Percentiles rank a stretch among this genome's conserved stretches.
These are phyloP conservation scores for Monascus ruber DNA, from an alignment of 2,329 filamentous ascomycete genomes.

Conservation along the genomic window DNA sequence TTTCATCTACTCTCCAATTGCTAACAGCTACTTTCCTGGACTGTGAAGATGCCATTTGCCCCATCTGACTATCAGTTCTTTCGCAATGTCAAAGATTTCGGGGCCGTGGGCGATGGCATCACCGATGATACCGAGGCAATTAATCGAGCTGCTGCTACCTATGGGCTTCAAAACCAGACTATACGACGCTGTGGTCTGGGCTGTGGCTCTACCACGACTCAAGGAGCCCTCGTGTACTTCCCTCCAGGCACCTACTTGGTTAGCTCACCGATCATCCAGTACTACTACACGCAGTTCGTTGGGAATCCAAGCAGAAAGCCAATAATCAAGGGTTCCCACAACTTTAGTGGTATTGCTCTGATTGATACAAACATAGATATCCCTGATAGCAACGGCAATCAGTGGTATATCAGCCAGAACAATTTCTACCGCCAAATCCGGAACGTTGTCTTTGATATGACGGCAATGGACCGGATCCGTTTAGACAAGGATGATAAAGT, in stretches of 20 bases:
- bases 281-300: conserved; percentile 51
- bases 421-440: conserved; percentile 67
- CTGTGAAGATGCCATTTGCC: neutral
- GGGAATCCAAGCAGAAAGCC: conserved; percentile 61
- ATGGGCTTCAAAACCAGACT: conserved; percentile 15
- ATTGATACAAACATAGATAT: conserved; percentile 70
- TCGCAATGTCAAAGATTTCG: conserved; percentile 56
- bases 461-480: conserved; percentile 40
- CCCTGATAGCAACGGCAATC: conserved; percentile 41
- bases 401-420: conserved; percentile 59
- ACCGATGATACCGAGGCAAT: conserved; percentile 72
- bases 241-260: conserved; percentile 39
- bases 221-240: conserved; percentile 73
- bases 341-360: conserved; percentile 66
- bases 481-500: conserved; percentile 1
- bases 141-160: conserved; percentile 54
- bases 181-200: conserved; percentile 61
- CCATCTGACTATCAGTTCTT: conserved; percentile 40
- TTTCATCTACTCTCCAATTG: no score
- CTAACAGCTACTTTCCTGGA: no score
- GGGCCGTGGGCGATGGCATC: conserved; percentile 47
- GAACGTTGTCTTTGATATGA: conserved; percentile 63
- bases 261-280: conserved; percentile 11
- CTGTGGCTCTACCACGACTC: conserved; percentile 64
- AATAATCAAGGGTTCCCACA: conserved; percentile 46